Evolutionary conservation across 768 basidiomycete genomes (phyloP).

Genomic region (Boletus insuetus): DNA sequence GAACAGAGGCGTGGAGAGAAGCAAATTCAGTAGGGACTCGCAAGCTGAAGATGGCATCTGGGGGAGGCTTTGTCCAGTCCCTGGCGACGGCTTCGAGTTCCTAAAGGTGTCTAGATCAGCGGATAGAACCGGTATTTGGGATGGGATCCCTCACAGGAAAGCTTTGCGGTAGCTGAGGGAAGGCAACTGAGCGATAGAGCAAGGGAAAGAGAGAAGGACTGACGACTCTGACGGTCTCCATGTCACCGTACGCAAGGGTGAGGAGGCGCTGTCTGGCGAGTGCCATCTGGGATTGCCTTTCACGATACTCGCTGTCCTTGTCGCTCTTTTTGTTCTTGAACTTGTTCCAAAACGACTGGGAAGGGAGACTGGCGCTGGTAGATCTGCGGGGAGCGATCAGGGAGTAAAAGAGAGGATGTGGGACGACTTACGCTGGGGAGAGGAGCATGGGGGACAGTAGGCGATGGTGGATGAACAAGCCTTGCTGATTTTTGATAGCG

Average conservation of each 20-base stretch:
- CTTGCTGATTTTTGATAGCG: constrained; percentile 22
- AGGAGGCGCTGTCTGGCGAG: constrained; percentile 72
- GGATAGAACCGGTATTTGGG: neutral
- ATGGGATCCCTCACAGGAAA: constrained; percentile 49
- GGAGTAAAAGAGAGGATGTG: constrained; percentile 19
- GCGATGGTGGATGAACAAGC: constrained; percentile 21
- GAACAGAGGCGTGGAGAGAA: constrained; percentile 77
- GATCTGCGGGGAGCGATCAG: constrained; percentile 50
- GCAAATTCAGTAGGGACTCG: constrained; percentile 88
- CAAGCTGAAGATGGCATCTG: constrained; percentile 69
- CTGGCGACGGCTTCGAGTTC: constrained; percentile 78
- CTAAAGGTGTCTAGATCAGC: constrained; percentile 36
- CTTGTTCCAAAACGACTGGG: constrained; percentile 55
- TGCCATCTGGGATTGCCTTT: constrained; percentile 58
- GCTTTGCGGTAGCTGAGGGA: constrained; percentile 59
- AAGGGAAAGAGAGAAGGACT: constrained; percentile 13
- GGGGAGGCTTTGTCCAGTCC: constrained; percentile 86
- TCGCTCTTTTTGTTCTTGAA: constrained; percentile 61
- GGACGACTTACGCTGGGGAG: constrained; percentile 68
- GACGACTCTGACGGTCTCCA: constrained; percentile 81
- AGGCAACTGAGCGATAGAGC: neutral
- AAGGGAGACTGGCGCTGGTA: constrained; percentile 58
- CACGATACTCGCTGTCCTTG: constrained; percentile 63
- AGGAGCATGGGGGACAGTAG: constrained; percentile 57
- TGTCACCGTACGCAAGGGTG: constrained; percentile 78